Percentiles rank a stretch among this genome's conserved stretches.
Conservation (phyloP, 2,329 filamentous ascomycete species). For the Chaetothyriales sp. region DNA sequence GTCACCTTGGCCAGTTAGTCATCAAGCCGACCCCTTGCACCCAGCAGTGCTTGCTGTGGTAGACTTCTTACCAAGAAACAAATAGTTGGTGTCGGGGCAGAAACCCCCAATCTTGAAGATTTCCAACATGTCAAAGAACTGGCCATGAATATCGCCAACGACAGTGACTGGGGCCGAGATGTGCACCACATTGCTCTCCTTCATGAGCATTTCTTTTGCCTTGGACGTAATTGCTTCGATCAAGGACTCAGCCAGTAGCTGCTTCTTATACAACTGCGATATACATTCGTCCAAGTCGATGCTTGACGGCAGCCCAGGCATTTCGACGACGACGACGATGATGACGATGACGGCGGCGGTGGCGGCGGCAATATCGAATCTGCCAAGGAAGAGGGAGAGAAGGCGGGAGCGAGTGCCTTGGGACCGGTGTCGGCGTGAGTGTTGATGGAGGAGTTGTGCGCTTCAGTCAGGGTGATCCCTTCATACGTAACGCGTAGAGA, state of each 20-base stretch:
- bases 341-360: too few relatives aligned
- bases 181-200: conserved; percentile 98
- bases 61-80: conserved; percentile 63
- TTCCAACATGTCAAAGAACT: conserved; percentile 98
- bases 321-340: neutral
- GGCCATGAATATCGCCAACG: conserved; percentile 94
- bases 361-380: neutral
- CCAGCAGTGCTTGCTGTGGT: neutral
- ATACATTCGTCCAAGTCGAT: conserved; percentile 99
- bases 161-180: conserved; percentile 91
- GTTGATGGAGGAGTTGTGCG: neutral
- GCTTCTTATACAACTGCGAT: conserved; percentile 87
- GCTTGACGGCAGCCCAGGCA: conserved; percentile 45
- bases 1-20: conserved; percentile 47
- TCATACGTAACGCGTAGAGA: neutral
- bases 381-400: neutral
- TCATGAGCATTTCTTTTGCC: conserved; percentile 96
- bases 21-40: conserved; percentile 1
- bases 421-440: conserved; percentile 1
- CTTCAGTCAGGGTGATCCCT: neutral
- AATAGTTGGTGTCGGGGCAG: conserved; percentile 94
- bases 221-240: conserved; percentile 99
- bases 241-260: conserved; percentile 89
- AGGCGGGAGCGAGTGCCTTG: neutral
- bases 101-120: conserved; percentile 97